phyloP scores from a whole-genome alignment of 192 early-diverging fungal genomes.

The Backusella psychrophila region DNA sequence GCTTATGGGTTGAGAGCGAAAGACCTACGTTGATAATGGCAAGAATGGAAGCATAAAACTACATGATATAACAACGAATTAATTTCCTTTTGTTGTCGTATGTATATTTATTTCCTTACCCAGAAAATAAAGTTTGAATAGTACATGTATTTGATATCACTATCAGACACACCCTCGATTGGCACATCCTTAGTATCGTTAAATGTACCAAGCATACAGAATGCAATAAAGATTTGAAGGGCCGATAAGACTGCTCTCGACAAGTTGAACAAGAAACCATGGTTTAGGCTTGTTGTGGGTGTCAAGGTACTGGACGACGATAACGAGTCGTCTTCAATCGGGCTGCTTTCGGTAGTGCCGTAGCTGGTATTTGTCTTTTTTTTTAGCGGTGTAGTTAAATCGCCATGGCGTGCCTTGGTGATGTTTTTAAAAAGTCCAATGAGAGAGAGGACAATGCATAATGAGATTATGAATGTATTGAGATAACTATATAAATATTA shows the following conservation, averaged over 20 bases:
- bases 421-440: neutral
- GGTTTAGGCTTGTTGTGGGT: neutral
- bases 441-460: neutral
- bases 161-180: neutral
- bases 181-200: neutral
- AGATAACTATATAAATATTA: neutral
- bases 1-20: constrained; percentile 1
- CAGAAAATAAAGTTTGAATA: constrained; percentile 3
- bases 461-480: neutral
- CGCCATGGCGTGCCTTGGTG: neutral
- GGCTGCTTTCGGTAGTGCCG: neutral
- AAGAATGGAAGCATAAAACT: neutral
- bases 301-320: neutral
- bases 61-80: neutral
- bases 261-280: neutral
- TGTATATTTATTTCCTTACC: neutral
- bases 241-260: neutral
- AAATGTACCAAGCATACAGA: neutral
- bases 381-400: neutral
- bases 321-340: neutral
- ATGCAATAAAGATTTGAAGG: neutral
- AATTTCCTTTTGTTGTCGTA: neutral
- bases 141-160: neutral
- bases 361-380: neutral
- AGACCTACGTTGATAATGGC: neutral